Evolutionary conservation across 139 green algal species (phyloP), one percentile per base, ranked within the genome.

Genomic region (Volvox africanus): DNA sequence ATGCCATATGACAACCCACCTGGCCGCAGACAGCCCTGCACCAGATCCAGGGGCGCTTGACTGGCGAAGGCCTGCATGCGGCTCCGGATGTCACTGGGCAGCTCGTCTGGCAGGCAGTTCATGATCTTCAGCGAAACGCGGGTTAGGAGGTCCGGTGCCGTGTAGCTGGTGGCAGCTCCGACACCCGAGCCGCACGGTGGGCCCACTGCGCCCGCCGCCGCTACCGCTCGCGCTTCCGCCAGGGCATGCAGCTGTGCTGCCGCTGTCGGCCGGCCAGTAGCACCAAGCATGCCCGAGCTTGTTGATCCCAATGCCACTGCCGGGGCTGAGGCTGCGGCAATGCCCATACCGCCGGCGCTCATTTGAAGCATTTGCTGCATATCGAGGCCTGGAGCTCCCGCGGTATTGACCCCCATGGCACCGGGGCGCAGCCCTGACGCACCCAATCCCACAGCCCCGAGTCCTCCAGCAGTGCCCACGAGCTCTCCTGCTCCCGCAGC

Each of bases 1-100:
- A 80, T 50, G 24, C n/a, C n/a, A n/a, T n/a, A n/a, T n/a, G n/a
- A n/a, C n/a, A n/a, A n/a, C 28, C 50, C 21, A 90, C 86, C 86
- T 37, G 86, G 86, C 20, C 86, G 24, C 65, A 90, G 86, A 73
- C 86, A 90, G 20, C 86, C 86, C 86, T 90, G 86, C 65, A 90
- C n/a, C 16, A 85, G 30, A 24, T 90, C 86, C 75, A 90, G 11
- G 3, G 86, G 86, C 20, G 86, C 86, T n/a, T 67, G 22, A 33
- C 86, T 37, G 13, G 44, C 73, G 32, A 77, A 85, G 2, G n/a
- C 22, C 30, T 90, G 86, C 55, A 90, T 77, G 55, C 75, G 86
- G 2, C 22, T n/a, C 21, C 75, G 73, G 19, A 90, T 77, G 55
- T 84, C 75, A 32, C 35, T 36, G 24, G 86, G 86, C 55, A 90